Base-by-base conservation (phyloP, 805 yeast genomes). In the Cyberlindnera xishuangbannaensis region DNA sequence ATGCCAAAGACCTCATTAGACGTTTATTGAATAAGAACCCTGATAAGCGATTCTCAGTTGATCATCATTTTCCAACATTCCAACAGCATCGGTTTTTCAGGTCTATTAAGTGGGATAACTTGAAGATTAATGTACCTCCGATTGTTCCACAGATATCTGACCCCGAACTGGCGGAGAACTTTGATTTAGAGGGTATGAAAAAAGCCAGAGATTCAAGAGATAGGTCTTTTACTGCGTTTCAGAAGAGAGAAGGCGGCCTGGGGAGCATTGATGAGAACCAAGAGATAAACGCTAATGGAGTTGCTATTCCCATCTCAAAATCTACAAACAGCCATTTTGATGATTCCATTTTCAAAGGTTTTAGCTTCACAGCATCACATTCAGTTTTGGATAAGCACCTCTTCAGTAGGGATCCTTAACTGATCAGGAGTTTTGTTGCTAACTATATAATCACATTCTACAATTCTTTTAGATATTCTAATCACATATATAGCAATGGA, bases 101-200 rank as follows among this genome's bases (percentile, higher is more conserved):
- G 42, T 74, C 76, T 43, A 63, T 86, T 18, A 67, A 81, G 47
- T 86, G 95, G 95, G 53, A 61, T 7, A 53, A 56, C 30, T 48
- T 86, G 23, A 46, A 59, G 19, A 55, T 54, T 0, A 52, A 67
- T 3, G 55, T 60, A 28, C 94, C 95, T 2, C 95, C 96, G 1
- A 76, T 87, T 18, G 58, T 75, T 7, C 95, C 96, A 1, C 55
- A 79, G 5, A 70, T 83, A 21, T 77, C 88, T 0, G 75, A 84
- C 44, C 85, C 88, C 15, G 79, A 67, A 29, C 53, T 79, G 37
- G 95, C 95, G 0, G 92, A 83, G 49, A 86, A 86, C 53, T 86
- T 86, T 50, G 83, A 84, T 41, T 60, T 68, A 8, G 83, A 76
- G 41, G 85, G 83, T 57, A 84, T 95, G 0, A 65, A 68, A 4